A percentile compares a stretch with the other conserved stretches of the same genome.
Conservation (phyloP, 805 yeast species). For the Wickerhamomyces bisporus region DNA sequence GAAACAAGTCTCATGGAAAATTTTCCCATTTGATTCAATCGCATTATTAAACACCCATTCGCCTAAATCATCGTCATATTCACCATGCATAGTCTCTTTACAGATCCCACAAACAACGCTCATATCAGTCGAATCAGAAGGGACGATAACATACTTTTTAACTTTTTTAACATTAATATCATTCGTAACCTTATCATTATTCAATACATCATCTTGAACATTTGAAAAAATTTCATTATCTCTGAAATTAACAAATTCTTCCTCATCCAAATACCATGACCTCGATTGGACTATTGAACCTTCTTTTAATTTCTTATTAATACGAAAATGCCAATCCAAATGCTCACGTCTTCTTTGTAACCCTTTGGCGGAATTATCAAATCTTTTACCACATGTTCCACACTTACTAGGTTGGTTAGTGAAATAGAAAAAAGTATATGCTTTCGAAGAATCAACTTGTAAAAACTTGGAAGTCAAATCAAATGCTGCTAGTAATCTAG, state of each 20-base stretch:
- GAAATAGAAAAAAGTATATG: slow-evolving; percentile 12
- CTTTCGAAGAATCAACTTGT: slow-evolving; percentile 41
- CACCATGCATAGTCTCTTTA: slow-evolving; percentile 57
- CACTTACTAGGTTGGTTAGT: slow-evolving; percentile 66
- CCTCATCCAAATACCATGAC: slow-evolving; percentile 73
- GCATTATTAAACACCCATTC: slow-evolving; percentile 83
- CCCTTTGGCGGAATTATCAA: slow-evolving; percentile 56
- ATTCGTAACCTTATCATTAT: slow-evolving; percentile 5
- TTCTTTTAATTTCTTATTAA: slow-evolving; percentile 68
- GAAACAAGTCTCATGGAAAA: slow-evolving; percentile 65
- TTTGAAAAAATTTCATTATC: slow-evolving; percentile 48
- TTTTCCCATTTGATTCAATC: slow-evolving; percentile 40
- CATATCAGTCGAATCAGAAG: slow-evolving; percentile 56
- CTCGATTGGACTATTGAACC: slow-evolving; percentile 59
- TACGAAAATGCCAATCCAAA: slow-evolving; percentile 94
- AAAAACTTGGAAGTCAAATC: slow-evolving; percentile 27
- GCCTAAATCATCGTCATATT: slow-evolving; percentile 67
- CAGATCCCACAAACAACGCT: slow-evolving; percentile 63
- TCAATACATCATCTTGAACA: slow-evolving; percentile 8
- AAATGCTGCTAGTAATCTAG: slow-evolving; percentile 12
- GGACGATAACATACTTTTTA: slow-evolving; percentile 43
- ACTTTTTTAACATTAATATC: slow-evolving; percentile 10
- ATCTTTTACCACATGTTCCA: slow-evolving; percentile 85
- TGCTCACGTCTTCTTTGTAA: slow-evolving; percentile 53
- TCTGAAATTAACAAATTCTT: slow-evolving; percentile 67